phyloP scores from a whole-genome alignment of 164 flowering plant genomes.

The Echeveria elegans region DNA sequence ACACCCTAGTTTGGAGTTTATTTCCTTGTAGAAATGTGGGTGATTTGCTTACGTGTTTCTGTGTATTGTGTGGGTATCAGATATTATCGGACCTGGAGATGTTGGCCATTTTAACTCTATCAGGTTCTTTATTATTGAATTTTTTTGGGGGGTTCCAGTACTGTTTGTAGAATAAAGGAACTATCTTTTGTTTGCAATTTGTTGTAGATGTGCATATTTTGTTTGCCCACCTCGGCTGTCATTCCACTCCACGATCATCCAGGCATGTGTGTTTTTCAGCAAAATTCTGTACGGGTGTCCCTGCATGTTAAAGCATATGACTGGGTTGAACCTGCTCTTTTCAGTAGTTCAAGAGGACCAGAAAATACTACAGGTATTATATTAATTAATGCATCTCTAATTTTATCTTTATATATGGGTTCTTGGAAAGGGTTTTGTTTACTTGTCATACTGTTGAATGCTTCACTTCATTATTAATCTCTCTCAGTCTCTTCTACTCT shows the following conservation, averaged over 20 bases:
- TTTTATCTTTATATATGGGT: background rate
- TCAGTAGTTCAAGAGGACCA: slow-evolving; percentile 28
- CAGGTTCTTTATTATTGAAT: no score
- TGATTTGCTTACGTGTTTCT: background rate
- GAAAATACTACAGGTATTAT: slow-evolving; percentile 38
- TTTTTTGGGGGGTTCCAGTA: no score
- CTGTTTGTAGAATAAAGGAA: background rate
- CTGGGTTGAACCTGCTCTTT: slow-evolving; percentile 76
- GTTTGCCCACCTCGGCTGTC: slow-evolving; percentile 86
- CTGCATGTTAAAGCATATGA: slow-evolving; percentile 93
- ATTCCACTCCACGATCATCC: slow-evolving; percentile 99
- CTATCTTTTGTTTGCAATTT: background rate
- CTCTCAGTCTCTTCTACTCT: no score
- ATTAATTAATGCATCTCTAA: slow-evolving; percentile 2
- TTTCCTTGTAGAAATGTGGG: no score
- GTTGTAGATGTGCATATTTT: slow-evolving; percentile 89
- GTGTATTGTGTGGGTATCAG: slow-evolving; percentile 24
- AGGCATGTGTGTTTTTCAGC: slow-evolving; percentile 87
- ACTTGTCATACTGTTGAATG: background rate
- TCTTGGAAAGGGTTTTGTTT: background rate
- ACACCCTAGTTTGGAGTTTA: no score
- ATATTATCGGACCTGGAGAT: slow-evolving; percentile 58
- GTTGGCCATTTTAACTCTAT: no score
- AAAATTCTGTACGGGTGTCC: slow-evolving; percentile 91
- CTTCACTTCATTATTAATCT: background rate